Conservation (phyloP, 2,329 filamentous ascomycete genomes). For the Fusarium burgessii region DNA sequence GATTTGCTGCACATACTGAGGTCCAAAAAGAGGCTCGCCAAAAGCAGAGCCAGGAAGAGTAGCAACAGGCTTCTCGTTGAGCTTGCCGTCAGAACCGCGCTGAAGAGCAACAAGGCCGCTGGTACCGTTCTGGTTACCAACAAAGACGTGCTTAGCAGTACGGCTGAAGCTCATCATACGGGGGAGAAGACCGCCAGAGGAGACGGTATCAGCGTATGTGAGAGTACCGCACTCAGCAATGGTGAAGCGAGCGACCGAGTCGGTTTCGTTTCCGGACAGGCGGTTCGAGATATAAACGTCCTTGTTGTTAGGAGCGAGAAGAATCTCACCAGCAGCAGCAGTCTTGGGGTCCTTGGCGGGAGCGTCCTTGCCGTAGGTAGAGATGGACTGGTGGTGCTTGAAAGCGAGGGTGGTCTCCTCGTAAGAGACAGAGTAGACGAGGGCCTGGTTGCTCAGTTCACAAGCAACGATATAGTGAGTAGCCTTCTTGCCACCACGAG, state of each 20-base stretch:
- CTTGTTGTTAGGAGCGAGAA: conserved; percentile 55
- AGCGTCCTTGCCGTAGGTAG: conserved; percentile 54
- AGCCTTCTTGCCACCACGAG: conserved; percentile 47
- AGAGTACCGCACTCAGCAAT: conserved; percentile 50
- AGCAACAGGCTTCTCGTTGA: conserved; percentile 46
- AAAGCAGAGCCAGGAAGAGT: conserved; percentile 45
- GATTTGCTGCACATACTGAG: conserved; percentile 52
- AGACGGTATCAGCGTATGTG: conserved; percentile 50
- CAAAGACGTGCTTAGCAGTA: conserved; percentile 56
- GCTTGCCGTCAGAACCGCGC: conserved; percentile 48
- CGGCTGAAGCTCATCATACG: conserved; percentile 60
- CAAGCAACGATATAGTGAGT: conserved; percentile 62
- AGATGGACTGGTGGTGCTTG: conserved; percentile 53
- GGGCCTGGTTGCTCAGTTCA: conserved; percentile 60
- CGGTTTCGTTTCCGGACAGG: conserved; percentile 57
- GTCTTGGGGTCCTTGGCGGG: conserved; percentile 52
- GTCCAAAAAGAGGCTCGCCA: conserved; percentile 46
- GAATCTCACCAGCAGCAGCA: conserved; percentile 61
- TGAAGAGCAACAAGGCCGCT: conserved; percentile 56
- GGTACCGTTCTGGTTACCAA: conserved; percentile 60
- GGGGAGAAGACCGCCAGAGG: conserved; percentile 54
- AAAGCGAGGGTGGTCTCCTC: conserved; percentile 52
- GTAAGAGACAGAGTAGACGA: conserved; percentile 58
- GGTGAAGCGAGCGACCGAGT: conserved; percentile 62
- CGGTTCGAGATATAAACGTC: conserved; percentile 66